phyloP scores from a whole-genome alignment of 192 early-diverging fungal species.

The Mortierella claussenii region DNA sequence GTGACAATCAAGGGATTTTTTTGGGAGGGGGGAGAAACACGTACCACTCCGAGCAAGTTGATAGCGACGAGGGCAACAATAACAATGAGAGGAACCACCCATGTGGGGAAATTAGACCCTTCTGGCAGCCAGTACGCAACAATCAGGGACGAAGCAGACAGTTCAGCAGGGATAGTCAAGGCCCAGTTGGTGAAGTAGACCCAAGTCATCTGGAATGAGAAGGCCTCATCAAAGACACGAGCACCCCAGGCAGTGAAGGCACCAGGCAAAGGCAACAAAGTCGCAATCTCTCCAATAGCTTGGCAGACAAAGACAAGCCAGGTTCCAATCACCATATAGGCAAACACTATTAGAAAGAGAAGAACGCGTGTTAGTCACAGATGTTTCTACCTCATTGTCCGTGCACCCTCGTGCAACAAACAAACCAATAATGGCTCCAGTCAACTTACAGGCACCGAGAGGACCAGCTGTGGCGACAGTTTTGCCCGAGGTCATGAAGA shows the following conservation, averaged over 20 bases:
- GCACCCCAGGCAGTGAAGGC: slow-evolving; percentile 77
- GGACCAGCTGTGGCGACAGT: slow-evolving; percentile 38
- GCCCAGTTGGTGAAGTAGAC: slow-evolving; percentile 63
- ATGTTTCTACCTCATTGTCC: no score
- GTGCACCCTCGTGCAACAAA: background rate
- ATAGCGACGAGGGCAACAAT: slow-evolving; percentile 70
- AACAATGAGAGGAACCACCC: slow-evolving; percentile 56
- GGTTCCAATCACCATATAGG: slow-evolving; percentile 35
- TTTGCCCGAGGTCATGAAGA: slow-evolving; percentile 44
- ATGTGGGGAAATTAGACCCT: slow-evolving; percentile 36
- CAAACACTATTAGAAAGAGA: slow-evolving; percentile 24
- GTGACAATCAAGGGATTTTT: slow-evolving; percentile 46
- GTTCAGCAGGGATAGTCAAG: slow-evolving; percentile 72
- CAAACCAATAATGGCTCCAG: background rate
- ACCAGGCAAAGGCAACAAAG: slow-evolving; percentile 81
- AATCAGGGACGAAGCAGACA: slow-evolving; percentile 82
- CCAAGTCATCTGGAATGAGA: slow-evolving; percentile 68
- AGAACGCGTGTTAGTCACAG: no score
- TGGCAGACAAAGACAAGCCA: slow-evolving; percentile 46
- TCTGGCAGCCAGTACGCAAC: slow-evolving; percentile 67
- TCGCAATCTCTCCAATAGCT: slow-evolving; percentile 84
- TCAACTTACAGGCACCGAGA: slow-evolving; percentile 50
- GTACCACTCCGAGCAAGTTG: slow-evolving; percentile 75
- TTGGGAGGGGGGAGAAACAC: slow-evolving; percentile 52
- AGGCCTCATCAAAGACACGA: slow-evolving; percentile 82